Evolutionary conservation across 163 green algal species (phyloP), one percentile per base, ranked within the genome.

Genomic region (Scenedesmus sp.): DNA sequence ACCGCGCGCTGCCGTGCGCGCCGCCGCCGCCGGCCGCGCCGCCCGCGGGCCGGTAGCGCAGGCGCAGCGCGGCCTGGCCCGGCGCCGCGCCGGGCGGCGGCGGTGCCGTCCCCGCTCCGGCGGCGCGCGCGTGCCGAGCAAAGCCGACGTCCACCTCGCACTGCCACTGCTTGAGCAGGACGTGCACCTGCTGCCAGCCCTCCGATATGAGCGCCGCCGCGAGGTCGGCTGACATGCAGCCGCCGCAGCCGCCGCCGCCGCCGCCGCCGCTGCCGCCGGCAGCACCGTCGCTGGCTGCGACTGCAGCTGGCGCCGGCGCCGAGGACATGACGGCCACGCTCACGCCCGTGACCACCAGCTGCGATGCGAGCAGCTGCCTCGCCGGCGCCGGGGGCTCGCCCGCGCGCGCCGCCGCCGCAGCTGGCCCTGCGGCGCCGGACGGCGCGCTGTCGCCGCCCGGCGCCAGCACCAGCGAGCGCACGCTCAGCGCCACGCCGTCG

Each of bases 161-260:
- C 39, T 77, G 54, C 69, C 69, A 77, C 42, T 77, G 69, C 54
- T 29, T 29, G 1, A 69, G 18, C 13, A 77, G 4, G 1, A 77
- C 69, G 58, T 77, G 54, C 0, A 26, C 36, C 54, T 77, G 54
- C 54, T 66, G 36, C 69, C 69, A 77, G 69, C 54, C 36, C 29
- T 60, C 36, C 24, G 20, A n/a, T 20, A 13, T 15, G 14, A 67
- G 22, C 22, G 14, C 39, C 29, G 36, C 53, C 14, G 50, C 51
- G 4, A 54, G 36, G 22, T 64, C 31, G 39, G 50, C 29, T 47
- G 48, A 31, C 18, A 28, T 62, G 64, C 56, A 64, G 56, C 45
- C 48, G 44, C 45, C 44, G 60, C 57, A 60, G 22, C 26, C 14
- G 34, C 56, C 31, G 36, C n/a, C 10, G n/a, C 44, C 22, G 20